These are phyloP conservation scores for Theileria sp. DNA, from an alignment of 169 alveolate genomes.

Conservation along the genomic window DNA sequence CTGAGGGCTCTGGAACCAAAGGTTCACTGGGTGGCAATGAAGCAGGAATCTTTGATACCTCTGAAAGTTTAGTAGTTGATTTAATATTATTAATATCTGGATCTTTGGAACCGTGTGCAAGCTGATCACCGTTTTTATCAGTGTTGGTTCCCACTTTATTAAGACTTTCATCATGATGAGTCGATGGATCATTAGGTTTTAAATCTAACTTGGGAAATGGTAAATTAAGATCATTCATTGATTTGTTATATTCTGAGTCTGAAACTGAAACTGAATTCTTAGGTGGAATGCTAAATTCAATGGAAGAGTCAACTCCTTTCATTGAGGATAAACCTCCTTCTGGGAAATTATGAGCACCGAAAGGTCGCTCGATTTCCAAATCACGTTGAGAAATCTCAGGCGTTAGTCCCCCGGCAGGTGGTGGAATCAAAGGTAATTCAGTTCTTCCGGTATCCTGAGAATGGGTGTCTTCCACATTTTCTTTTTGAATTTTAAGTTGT, in stretches of 20 bases:
- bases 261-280: not conserved
- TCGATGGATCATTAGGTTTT: not conserved
- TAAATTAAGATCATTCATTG: not conserved
- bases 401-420: not conserved
- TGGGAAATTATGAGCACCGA: not conserved
- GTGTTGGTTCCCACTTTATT: not conserved
- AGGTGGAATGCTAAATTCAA: not conserved
- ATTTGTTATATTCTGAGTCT: not conserved
- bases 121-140: not conserved
- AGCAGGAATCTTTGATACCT: not conserved
- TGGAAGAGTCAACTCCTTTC: not conserved
- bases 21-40: not conserved
- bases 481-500: too few relatives aligned
- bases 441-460: not conserved
- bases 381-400: not conserved
- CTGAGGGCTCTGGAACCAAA: not conserved
- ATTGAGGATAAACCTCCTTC: not conserved
- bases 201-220: not conserved
- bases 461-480: too few relatives aligned
- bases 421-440: not conserved
- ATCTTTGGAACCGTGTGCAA: not conserved
- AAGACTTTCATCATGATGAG: not conserved
- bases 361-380: not conserved
- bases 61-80: not conserved
- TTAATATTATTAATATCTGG: not conserved